These are phyloP conservation scores for Aspergillus awamori DNA, from an alignment of 2,329 filamentous ascomycete genomes.

Conservation along the genomic window DNA sequence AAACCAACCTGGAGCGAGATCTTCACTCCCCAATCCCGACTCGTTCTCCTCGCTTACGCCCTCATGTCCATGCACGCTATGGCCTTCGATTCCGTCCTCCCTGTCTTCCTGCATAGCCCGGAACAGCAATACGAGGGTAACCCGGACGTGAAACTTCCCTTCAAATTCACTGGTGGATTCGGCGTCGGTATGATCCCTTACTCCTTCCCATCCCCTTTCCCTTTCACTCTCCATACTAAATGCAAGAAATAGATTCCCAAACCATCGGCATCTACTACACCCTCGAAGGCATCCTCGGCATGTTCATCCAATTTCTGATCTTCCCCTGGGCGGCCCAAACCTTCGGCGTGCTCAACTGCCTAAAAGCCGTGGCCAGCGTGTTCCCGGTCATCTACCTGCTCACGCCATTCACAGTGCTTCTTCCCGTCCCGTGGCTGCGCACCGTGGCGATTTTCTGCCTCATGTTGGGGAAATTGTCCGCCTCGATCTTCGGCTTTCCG, in stretches of 20 bases:
- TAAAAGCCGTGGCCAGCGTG: constrained; percentile 65
- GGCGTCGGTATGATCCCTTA: constrained; percentile 54
- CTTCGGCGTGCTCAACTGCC: constrained; percentile 74
- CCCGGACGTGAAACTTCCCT: constrained; percentile 65
- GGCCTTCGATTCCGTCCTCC: constrained; percentile 83
- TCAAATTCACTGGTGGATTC: constrained; percentile 83
- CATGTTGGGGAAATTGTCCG: constrained; percentile 73
- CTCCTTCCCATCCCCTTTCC: too few species aligned
- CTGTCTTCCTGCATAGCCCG: constrained; percentile 84
- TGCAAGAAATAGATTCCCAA: constrained; percentile 57
- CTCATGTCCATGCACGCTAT: constrained; percentile 80
- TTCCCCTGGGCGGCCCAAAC: constrained; percentile 75
- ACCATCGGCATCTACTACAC: constrained; percentile 86
- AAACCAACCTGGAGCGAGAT: constrained; percentile 61
- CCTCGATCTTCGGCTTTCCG: constrained; percentile 83
- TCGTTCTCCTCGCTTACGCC: constrained; percentile 78
- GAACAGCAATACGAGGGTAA: constrained; percentile 56
- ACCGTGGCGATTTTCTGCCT: constrained; percentile 65
- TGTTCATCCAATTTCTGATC: constrained; percentile 80
- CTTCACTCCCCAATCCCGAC: constrained; percentile 71
- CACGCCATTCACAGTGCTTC: constrained; percentile 78
- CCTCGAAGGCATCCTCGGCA: constrained; percentile 75
- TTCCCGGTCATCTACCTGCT: constrained; percentile 77
- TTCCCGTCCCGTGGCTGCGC: constrained; percentile 53
- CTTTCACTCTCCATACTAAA: neutral